Percentiles rank a stretch among this genome's conserved stretches.
These are phyloP conservation scores for Trypanosoma melophagium DNA, from an alignment of 208 protist genomes.

Conservation along the genomic window DNA sequence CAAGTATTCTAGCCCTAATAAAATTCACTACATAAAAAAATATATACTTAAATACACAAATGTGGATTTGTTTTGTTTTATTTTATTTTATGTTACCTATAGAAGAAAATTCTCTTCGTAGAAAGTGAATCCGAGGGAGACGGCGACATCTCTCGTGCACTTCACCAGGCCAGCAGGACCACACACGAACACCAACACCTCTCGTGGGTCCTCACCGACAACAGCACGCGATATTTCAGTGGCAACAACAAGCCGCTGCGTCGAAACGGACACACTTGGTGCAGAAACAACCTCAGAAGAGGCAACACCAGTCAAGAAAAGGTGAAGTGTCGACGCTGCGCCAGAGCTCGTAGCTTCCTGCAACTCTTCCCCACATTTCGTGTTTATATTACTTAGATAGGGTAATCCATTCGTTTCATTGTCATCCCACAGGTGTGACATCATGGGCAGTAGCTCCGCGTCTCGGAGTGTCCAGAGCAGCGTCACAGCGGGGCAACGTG, in stretches of 20 bases:
- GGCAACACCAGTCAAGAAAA: background rate
- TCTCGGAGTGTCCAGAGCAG: conserved; percentile 26
- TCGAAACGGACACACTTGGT: conserved; percentile 3
- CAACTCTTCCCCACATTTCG: background rate
- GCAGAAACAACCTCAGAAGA: conserved; percentile 1
- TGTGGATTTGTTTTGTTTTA: too few relatives aligned
- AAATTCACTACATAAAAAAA: too few relatives aligned
- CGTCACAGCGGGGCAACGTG: background rate
- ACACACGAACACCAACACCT: conserved; percentile 40
- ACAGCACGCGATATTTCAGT: conserved; percentile 12
- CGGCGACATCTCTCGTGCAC: conserved; percentile 13
- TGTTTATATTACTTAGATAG: too few relatives aligned
- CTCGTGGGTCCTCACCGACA: conserved; percentile 12
- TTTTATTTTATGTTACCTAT: too few relatives aligned
- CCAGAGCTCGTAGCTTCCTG: conserved; percentile 7
- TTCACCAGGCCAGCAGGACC: conserved; percentile 34
- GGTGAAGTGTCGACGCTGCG: background rate
- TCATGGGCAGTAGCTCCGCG: conserved; percentile 19
- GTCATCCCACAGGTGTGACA: conserved; percentile 22
- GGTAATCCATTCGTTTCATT: too few relatives aligned
- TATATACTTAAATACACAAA: too few relatives aligned
- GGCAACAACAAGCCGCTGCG: conserved; percentile 19
- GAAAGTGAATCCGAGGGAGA: conserved; percentile 25
- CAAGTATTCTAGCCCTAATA: too few relatives aligned
- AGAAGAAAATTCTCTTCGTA: conserved; percentile 34